phyloP scores from a whole-genome alignment of 371 early-diverging fungal genomes.

The Rhizomucor miehei region DNA sequence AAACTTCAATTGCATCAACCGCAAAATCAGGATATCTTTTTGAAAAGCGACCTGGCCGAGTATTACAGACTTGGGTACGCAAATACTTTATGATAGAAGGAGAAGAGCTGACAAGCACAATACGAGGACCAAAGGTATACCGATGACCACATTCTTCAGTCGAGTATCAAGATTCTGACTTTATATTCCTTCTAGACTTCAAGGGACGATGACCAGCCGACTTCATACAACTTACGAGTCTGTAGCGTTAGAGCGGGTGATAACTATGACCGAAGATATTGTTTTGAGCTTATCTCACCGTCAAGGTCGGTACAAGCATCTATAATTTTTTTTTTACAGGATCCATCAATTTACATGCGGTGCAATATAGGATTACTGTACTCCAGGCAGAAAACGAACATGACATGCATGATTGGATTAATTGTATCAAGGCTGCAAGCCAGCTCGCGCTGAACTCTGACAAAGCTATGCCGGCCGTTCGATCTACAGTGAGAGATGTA shows the following conservation, averaged over 20 bases:
- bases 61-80: constrained; percentile 73
- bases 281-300: constrained; percentile 86
- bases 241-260: constrained; percentile 75
- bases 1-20: constrained; percentile 2
- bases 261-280: constrained; percentile 72
- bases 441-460: constrained; percentile 64
- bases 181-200: constrained; percentile 5
- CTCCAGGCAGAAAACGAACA: constrained; percentile 83
- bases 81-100: constrained; percentile 71
- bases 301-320: constrained; percentile 60
- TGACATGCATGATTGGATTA: constrained; percentile 81
- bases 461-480: constrained; percentile 22
- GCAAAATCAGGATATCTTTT: constrained; percentile 74
- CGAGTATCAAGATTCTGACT: no score
- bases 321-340: no score
- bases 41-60: constrained; percentile 65
- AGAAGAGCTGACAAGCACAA: constrained; percentile 56
- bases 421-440: constrained; percentile 67
- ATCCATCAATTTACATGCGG: no score
- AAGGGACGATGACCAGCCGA: constrained; percentile 40
- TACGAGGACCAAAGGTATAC: constrained; percentile 47
- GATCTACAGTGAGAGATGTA: neutral
- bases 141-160: no score
- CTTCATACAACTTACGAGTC: constrained; percentile 63
- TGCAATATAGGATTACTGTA: constrained; percentile 56